Evolutionary conservation across 305 asterid genomes (phyloP), one percentile per base, ranked within the genome.

Genomic region (Fraxinus greggii): DNA sequence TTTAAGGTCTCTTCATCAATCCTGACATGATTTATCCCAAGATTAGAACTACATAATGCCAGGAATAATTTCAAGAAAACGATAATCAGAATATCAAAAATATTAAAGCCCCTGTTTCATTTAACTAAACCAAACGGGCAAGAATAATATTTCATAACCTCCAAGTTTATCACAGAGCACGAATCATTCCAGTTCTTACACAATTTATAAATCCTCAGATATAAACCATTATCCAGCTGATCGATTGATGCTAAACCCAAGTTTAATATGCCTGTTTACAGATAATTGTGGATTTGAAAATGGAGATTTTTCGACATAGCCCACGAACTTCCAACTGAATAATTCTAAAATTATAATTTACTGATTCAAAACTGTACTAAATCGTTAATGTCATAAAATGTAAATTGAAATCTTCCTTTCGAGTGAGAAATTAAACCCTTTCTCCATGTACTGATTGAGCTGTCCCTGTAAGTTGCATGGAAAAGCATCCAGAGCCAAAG

Each of bases 401-500:
- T 15, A 28, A 10, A 26, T 65, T 28, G 40, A 31, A 69, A 28
- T 15, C 13, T 69, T 31, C 10, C 40, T 23, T 9, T 19, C 33
- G 33, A 28, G 23, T 56, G 70, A 54, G 80, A 81, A 87, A 78
- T 17, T 54, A 19, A 75, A 95, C 98, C 94, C 90, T 79, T 61
- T 80, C 31, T 88, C 92, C 87, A 90, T 79, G 77, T 78, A 93
- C 23, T 83, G 90, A 86, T 92, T 83, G 61, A 95, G 97, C 84
- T 91, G 94, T 24, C 80, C 88, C 86, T 95, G 99, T 7, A 94
- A 82, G 85, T 92, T 85, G 79, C 83, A 88, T 1, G 99, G 97
- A 89, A 95, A 91, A 59, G 95, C 97, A 83, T 92, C 97, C 89
- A 95, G 82, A 63, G 97, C 99, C 86, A 95, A 80, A 8, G 95